Evolutionary conservation across 495 filamentous ascomycete species (phyloP).

Genomic region (Penicillium soppii): DNA sequence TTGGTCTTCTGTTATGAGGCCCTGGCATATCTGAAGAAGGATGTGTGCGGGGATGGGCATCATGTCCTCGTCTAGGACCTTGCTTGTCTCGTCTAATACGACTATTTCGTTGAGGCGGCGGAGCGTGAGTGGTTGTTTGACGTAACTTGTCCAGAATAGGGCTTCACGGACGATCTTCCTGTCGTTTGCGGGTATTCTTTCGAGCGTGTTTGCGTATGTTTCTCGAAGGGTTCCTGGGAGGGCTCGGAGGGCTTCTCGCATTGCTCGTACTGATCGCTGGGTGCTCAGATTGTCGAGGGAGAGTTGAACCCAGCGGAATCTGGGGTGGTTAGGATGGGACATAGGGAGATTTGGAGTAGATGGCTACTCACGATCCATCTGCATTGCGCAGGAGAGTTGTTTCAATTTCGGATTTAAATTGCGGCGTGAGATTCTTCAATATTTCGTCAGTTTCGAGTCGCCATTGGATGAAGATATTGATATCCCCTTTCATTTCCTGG

Average conservation of each 20-base stretch:
- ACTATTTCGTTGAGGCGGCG: slow-evolving; percentile 16
- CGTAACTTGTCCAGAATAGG: slow-evolving; percentile 23
- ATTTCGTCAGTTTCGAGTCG: slow-evolving; percentile 10
- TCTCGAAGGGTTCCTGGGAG: slow-evolving; percentile 21
- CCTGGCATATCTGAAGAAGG: slow-evolving; percentile 21
- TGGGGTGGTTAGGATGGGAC: neutral
- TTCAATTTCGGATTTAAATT: slow-evolving; percentile 17
- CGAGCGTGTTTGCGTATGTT: slow-evolving; percentile 18
- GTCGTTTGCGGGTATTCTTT: slow-evolving; percentile 14
- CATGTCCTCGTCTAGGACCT: slow-evolving; percentile 20
- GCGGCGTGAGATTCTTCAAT: slow-evolving; percentile 1
- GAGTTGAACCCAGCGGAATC: slow-evolving; percentile 27
- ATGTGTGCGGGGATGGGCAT: slow-evolving; percentile 24
- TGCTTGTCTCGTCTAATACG: slow-evolving; percentile 13
- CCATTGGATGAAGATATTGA: slow-evolving; percentile 15
- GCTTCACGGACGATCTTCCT: slow-evolving; percentile 14
- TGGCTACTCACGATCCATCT: slow-evolving; percentile 22
- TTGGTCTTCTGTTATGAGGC: slow-evolving; percentile 16
- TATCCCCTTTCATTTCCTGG: slow-evolving; percentile 12
- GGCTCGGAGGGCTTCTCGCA: slow-evolving; percentile 14
- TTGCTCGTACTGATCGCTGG: slow-evolving; percentile 18
- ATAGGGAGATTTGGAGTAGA: neutral
- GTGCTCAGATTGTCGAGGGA: slow-evolving; percentile 20
- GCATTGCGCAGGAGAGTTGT: slow-evolving; percentile 9
- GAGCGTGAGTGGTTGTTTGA: slow-evolving; percentile 9